These are phyloP conservation scores for Pythium oligandrum DNA, from an alignment of 352 stramenopile species.

Conservation along the genomic window DNA sequence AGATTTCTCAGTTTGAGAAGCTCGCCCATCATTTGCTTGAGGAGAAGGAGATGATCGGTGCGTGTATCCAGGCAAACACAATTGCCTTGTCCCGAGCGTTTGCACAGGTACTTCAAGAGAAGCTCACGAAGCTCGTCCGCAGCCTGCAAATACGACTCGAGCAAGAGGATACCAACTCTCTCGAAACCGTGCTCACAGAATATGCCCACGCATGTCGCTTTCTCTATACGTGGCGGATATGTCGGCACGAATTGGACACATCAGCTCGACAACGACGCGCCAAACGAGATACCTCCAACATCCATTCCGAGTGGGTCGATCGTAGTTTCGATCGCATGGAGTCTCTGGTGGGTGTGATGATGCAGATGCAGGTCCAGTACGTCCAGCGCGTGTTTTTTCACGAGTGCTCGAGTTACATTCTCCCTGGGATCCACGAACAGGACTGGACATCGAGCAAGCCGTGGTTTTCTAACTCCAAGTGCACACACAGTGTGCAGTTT, in stretches of 20 bases:
- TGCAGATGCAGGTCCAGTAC: conserved; percentile 48
- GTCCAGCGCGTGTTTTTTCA: conserved; percentile 57
- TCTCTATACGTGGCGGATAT: conserved; percentile 63
- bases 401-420: conserved; percentile 36
- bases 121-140: conserved; percentile 39
- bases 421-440: conserved; percentile 54
- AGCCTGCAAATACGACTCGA: conserved; percentile 28
- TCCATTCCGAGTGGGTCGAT: conserved; percentile 65
- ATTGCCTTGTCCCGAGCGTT: conserved; percentile 50
- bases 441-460: conserved; percentile 44
- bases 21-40: conserved; percentile 66
- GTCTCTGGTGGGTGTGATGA: conserved; percentile 37
- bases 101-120: conserved; percentile 61
- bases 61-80: conserved; percentile 62
- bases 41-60: conserved; percentile 62
- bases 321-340: conserved; percentile 60
- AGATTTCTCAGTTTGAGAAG: conserved; percentile 58
- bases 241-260: conserved; percentile 48
- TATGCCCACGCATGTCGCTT: conserved; percentile 53
- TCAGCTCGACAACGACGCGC: conserved; percentile 26
- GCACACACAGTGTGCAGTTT: conserved; percentile 55
- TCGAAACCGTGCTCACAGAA: conserved; percentile 49
- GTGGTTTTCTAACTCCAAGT: conserved; percentile 58
- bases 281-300: conserved; percentile 17
- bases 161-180: conserved; percentile 15